Evolutionary conservation across 257 asterid species (phyloP), one percentile per base, ranked within the genome.

Genomic region (Rubia yunnanensis): DNA sequence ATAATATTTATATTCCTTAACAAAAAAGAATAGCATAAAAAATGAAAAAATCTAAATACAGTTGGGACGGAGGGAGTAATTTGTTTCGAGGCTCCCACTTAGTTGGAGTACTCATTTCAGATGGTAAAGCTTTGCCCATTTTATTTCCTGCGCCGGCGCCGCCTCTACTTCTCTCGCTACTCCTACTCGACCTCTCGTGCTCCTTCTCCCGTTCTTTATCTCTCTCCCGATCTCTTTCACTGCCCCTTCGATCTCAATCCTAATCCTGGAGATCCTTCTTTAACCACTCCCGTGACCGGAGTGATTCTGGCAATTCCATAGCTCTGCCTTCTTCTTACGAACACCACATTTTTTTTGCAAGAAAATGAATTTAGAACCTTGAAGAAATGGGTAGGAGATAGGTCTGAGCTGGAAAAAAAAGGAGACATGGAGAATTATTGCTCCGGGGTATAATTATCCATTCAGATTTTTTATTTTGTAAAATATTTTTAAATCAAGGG

Each of bases 261-360:
- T 88, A 85, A 78, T 91, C 68, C 20, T 57, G 49, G 39, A 96
- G 88, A 77, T 92, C 95, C 65, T 87, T 92, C 95, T 90, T 92
- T 76, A 81, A 94, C 83, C 97, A 81, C 28, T 90, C 99, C 50
- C 97, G 83, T 48, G 88, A 79, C 65, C 97, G 79, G 11, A 80
- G 80, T 1, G 97, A 83, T 74, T 94, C 99, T 35, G 86, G 96
- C 35, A 90, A 69, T 79, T 89, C 97, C 39, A 78, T 74, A 14
- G 88, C 89, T 5, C 83, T 89, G 69, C 88, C 99, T 78, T 94
- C 97, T 70, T 89, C 99, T n/a, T 94, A 92, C 86, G 73, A 64
- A 27, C 32, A 34, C 48, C 23, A 44, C 26, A 31, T n/a, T n/a
- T n/a, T n/a, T n/a, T n/a, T n/a, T n/a, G n/a, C 5, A 63, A 3